Percentiles rank a stretch among this genome's conserved stretches.
phyloP scores from a whole-genome alignment of 306 rosid species.

The Amphicarpaea edgeworthii region DNA sequence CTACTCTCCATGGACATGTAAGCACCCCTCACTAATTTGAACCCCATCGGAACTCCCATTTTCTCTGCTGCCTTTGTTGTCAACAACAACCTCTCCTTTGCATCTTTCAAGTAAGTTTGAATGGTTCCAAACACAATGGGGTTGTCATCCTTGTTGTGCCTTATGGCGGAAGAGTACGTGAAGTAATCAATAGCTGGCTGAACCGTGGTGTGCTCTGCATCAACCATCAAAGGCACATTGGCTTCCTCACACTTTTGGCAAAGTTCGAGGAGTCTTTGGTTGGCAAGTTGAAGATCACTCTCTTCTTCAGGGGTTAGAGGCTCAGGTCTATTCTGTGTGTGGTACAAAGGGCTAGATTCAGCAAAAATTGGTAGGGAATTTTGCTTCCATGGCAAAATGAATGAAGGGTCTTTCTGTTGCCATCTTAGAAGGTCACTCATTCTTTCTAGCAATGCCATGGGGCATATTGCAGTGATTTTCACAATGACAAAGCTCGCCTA shows the following conservation, averaged over 20 bases:
- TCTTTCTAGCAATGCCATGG: conserved; percentile 69
- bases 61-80: conserved; percentile 59
- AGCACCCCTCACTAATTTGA: conserved; percentile 92
- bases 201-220: conserved; percentile 83
- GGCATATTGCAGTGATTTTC: conserved; percentile 89
- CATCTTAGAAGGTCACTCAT: conserved; percentile 84
- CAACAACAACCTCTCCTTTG: conserved; percentile 68
- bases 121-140: conserved; percentile 79
- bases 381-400: conserved; percentile 80
- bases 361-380: conserved; percentile 75
- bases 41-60: conserved; percentile 73
- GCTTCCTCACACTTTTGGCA: conserved; percentile 62
- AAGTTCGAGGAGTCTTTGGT: conserved; percentile 62
- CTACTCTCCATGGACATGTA: conserved; percentile 79
- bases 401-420: conserved; percentile 77
- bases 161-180: conserved; percentile 75
- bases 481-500: conserved; percentile 73
- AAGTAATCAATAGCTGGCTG: conserved; percentile 95
- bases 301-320: conserved; percentile 71
- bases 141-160: conserved; percentile 57
- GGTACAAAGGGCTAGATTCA: conserved; percentile 74
- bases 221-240: conserved; percentile 67
- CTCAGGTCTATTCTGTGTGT: conserved; percentile 68
- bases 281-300: conserved; percentile 62
- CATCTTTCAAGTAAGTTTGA: conserved; percentile 86